Conservation (phyloP, 441 rosid species). For the Populus hybrid region DNA sequence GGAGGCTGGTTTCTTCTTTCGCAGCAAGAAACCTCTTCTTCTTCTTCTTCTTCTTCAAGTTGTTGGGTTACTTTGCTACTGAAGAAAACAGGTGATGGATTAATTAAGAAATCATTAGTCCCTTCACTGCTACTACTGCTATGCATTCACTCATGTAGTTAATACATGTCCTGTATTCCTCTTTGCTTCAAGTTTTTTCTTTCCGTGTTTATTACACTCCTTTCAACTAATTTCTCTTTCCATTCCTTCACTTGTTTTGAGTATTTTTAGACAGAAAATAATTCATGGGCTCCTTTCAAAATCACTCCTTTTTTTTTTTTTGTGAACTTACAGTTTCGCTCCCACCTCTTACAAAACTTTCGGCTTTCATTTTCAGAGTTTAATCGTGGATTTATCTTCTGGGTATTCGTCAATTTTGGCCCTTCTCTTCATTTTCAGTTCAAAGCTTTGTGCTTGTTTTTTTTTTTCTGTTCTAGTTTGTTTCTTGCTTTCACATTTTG, state of each 20-base stretch:
- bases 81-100: neutral
- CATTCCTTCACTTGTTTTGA: neutral
- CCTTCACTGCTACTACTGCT: neutral
- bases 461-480: neutral
- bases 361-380: neutral
- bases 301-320: neutral
- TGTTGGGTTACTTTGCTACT: neutral
- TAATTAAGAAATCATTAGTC: neutral
- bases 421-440: neutral
- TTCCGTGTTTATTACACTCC: no score
- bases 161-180: no score
- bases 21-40: neutral
- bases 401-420: neutral
- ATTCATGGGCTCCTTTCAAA: neutral
- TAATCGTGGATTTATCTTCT: neutral
- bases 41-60: neutral
- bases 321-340: neutral
- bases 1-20: neutral
- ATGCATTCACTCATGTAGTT: neutral
- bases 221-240: neutral
- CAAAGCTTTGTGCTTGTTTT: neutral
- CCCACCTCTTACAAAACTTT: neutral
- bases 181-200: neutral
- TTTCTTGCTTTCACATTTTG: neutral
- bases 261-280: neutral